A percentile compares a stretch with the other conserved stretches of the same genome.
Conservation (phyloP, 2,329 filamentous ascomycete species). For the Rhexocercosporidium sp. region DNA sequence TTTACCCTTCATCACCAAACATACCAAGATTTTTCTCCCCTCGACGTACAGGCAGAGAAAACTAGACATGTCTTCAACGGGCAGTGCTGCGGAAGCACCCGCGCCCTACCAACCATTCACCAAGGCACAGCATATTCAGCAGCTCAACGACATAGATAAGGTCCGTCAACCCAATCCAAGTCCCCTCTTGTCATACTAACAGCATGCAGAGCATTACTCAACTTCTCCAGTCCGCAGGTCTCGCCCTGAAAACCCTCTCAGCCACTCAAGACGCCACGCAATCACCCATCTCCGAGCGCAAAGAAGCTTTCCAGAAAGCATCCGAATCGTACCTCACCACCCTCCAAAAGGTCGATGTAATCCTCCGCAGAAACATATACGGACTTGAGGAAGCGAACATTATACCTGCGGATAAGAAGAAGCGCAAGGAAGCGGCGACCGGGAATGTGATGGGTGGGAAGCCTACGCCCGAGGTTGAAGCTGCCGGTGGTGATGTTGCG, state of each 20-base stretch:
- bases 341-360: conserved; percentile 75
- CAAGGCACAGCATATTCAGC: conserved; percentile 77
- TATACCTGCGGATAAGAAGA: conserved; percentile 52
- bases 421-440: conserved; percentile 28
- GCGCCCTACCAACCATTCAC: conserved; percentile 57
- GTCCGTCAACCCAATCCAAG: conserved; percentile 44
- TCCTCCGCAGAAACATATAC: conserved; percentile 76
- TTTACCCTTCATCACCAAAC: too few relatives aligned
- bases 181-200: not conserved
- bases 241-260: conserved; percentile 67
- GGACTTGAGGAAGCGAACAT: conserved; percentile 83
- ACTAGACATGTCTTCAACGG: not conserved
- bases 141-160: conserved; percentile 80
- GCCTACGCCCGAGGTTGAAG: conserved; percentile 13
- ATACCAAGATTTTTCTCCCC: too few relatives aligned
- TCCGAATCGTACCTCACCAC: conserved; percentile 73
- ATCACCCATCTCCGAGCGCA: conserved; percentile 28
- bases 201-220: conserved; percentile 42
- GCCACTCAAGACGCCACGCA: conserved; percentile 46
- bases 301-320: conserved; percentile 59
- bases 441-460: conserved; percentile 17
- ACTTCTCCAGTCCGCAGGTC: conserved; percentile 63
- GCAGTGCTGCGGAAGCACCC: conserved; percentile 22
- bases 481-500: conserved; percentile 44
- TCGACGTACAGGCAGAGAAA: not conserved